These are phyloP conservation scores for Neonectria sp. DNA, from an alignment of 2,329 filamentous ascomycete genomes.

Conservation along the genomic window DNA sequence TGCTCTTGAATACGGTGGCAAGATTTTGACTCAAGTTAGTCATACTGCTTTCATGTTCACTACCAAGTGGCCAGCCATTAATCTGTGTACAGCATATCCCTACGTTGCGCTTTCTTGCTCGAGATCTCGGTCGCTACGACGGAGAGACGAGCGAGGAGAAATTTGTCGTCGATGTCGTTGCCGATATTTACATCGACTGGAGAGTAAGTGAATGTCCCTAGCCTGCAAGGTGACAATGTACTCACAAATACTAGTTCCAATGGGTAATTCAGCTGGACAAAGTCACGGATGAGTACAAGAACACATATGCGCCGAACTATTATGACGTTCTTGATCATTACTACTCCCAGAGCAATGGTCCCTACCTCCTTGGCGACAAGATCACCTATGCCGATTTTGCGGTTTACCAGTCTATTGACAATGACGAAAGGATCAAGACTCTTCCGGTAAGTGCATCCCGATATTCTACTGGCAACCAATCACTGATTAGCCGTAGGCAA, in stretches of 20 bases:
- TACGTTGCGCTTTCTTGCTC: conserved; percentile 55
- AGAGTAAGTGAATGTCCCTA: conserved; percentile 46
- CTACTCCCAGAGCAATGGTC: conserved; percentile 50
- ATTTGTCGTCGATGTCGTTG: conserved; percentile 54
- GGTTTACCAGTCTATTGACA: conserved; percentile 57
- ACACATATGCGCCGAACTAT: conserved; percentile 48
- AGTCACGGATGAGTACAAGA: conserved; percentile 51
- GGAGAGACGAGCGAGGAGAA: conserved; percentile 55
- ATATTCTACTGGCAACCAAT: rapidly evolving
- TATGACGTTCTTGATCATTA: conserved; percentile 49
- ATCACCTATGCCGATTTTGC: conserved; percentile 58
- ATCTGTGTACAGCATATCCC: conserved; percentile 16
- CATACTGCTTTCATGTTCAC: not conserved
- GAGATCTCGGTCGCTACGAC: conserved; percentile 54
- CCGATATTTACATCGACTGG: conserved; percentile 58
- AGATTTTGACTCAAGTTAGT: conserved; percentile 43
- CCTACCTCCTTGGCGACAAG: conserved; percentile 55
- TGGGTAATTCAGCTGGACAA: conserved; percentile 49
- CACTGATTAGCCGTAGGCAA: conserved; percentile 3
- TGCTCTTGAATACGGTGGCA: conserved; percentile 53
- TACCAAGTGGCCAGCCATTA: not conserved
- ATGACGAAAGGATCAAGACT: conserved; percentile 51
- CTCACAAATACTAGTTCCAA: conserved; percentile 29
- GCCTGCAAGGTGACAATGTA: rapidly evolving
- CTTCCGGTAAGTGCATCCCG: conserved; percentile 51